phyloP scores from a whole-genome alignment of 1,139 yeast species.

The Candida glucosophila region DNA sequence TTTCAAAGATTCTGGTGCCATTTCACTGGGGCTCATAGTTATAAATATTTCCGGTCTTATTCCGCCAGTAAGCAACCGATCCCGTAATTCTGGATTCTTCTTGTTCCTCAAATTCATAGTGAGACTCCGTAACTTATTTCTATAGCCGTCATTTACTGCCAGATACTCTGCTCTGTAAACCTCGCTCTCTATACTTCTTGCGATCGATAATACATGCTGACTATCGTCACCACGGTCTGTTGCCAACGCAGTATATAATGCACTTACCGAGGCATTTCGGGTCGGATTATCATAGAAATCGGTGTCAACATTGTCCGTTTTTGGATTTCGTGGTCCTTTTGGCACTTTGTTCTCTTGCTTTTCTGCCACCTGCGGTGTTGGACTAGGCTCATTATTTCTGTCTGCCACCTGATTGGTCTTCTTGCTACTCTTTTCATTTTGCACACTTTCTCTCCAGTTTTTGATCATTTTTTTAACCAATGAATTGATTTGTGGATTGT shows the following conservation, averaged over 20 bases:
- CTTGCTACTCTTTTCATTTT: constrained; percentile 54
- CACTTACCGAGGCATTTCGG: constrained; percentile 77
- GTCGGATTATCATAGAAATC: constrained; percentile 64
- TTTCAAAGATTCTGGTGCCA: constrained; percentile 87
- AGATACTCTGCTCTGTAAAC: constrained; percentile 55
- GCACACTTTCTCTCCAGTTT: constrained; percentile 86
- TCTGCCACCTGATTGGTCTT: constrained; percentile 12
- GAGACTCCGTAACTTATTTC: constrained; percentile 74
- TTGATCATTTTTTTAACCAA: constrained; percentile 77
- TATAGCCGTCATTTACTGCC: constrained; percentile 50
- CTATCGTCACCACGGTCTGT: constrained; percentile 56
- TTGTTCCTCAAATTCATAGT: constrained; percentile 83
- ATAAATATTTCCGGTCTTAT: constrained; percentile 59
- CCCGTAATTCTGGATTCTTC: constrained; percentile 78
- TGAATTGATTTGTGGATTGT: constrained; percentile 55
- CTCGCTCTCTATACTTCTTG: constrained; percentile 66
- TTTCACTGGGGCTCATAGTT: constrained; percentile 80
- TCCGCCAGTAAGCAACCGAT: constrained; percentile 56
- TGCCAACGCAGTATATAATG: constrained; percentile 83
- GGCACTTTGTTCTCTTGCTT: constrained; percentile 17
- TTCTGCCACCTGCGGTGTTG: constrained; percentile 9
- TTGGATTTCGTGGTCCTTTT: constrained; percentile 59
- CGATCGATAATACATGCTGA: constrained; percentile 49
- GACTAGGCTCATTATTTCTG: constrained; percentile 5
- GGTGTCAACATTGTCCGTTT: constrained; percentile 71